Evolutionary conservation across 2,329 filamentous ascomycete species (phyloP).

Genomic region (Amauroascus verrucosus): DNA sequence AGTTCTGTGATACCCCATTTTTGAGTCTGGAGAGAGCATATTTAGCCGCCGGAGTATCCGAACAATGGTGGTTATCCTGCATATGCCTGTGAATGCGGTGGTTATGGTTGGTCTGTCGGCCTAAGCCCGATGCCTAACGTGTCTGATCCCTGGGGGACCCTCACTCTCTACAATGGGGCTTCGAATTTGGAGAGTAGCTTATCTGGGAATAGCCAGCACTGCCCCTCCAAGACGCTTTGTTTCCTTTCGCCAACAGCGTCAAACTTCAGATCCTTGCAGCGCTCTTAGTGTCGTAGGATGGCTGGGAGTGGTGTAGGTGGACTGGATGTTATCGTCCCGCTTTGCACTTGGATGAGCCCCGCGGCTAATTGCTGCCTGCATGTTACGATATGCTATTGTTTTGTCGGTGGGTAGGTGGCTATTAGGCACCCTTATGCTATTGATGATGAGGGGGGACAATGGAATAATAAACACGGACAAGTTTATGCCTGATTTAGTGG

Average conservation of each 20-base stretch:
- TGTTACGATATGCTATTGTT: background rate
- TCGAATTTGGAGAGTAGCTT: background rate
- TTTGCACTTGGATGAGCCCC: background rate
- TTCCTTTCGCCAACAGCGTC: background rate
- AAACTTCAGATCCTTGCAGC: background rate
- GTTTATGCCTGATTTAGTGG: background rate
- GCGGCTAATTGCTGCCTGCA: background rate
- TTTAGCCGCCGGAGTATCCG: background rate
- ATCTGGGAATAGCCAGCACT: background rate
- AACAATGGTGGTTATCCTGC: background rate
- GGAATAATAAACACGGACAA: background rate
- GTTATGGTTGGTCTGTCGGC: background rate
- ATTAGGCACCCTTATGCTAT: background rate
- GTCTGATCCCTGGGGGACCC: background rate
- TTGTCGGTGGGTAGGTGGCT: background rate
- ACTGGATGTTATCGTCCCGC: background rate
- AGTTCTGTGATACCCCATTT: background rate
- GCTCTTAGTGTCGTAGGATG: background rate
- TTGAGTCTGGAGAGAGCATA: background rate
- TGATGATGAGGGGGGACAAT: background rate
- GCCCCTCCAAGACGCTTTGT: background rate
- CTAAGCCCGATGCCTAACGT: slow-evolving; percentile 3
- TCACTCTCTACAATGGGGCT: background rate
- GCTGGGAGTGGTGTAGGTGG: background rate
- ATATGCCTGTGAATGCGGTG: background rate